These are phyloP conservation scores for Fusarium heterosporum DNA, from an alignment of 2,329 filamentous ascomycete genomes.

Conservation along the genomic window DNA sequence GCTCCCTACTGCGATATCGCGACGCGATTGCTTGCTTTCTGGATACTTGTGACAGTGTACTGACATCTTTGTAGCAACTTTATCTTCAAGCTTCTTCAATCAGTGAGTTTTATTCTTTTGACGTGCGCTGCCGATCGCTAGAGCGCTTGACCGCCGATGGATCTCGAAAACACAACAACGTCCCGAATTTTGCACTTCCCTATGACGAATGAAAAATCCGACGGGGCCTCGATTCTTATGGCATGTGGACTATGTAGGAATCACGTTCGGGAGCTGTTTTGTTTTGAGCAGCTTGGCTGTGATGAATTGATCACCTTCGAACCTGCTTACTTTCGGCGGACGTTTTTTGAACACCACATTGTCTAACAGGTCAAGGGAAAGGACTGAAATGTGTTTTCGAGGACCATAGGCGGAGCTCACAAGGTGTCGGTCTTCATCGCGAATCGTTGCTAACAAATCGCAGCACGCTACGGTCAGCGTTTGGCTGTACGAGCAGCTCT, in stretches of 20 bases:
- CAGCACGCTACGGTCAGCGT: slow-evolving; percentile 87
- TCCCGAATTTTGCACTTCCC: not conserved
- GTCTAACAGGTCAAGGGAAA: not conserved
- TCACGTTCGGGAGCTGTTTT: not conserved
- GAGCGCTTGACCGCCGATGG: slow-evolving; percentile 29
- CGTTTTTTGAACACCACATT: not conserved
- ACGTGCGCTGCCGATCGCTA: not conserved
- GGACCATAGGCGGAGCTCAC: not conserved
- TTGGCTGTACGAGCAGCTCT: slow-evolving; percentile 97
- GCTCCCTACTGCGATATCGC: slow-evolving; percentile 16
- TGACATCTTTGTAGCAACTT: slow-evolving; percentile 55
- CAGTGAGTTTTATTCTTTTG: slow-evolving; percentile 50
- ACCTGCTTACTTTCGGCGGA: not conserved
- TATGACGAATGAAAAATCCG: not conserved
- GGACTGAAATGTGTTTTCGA: slow-evolving; percentile 3
- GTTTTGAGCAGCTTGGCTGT: not conserved
- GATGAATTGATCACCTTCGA: not conserved
- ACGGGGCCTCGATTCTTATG: not conserved
- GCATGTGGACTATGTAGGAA: not conserved
- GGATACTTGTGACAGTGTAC: slow-evolving; percentile 7
- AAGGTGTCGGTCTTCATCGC: not conserved
- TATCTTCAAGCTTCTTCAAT: slow-evolving; percentile 81
- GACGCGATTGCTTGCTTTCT: slow-evolving; percentile 31
- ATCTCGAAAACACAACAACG: slow-evolving; percentile 28
- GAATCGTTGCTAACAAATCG: slow-evolving; percentile 36